Evolutionary conservation across 2,329 filamentous ascomycete genomes (phyloP).

Genomic region (Polytolypa hystricis): DNA sequence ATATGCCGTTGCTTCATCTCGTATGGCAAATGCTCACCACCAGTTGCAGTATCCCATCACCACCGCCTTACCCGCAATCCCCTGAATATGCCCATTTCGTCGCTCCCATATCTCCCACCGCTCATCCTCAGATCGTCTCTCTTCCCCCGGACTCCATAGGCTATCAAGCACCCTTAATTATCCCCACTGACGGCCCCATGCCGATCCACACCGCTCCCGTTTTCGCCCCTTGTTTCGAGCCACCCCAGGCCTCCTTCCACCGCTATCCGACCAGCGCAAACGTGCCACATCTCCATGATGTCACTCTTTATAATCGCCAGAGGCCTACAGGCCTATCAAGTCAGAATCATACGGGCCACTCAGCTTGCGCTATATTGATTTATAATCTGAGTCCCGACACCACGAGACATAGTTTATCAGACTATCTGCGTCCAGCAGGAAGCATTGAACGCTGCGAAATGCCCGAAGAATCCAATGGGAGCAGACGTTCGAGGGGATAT

Average conservation of each 20-base stretch:
- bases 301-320: constrained; percentile 8
- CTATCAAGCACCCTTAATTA: constrained; percentile 10
- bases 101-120: constrained; percentile 3
- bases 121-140: constrained; percentile 8
- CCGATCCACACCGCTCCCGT: constrained; percentile 21
- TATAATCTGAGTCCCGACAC: constrained; percentile 20
- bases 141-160: constrained; percentile 9
- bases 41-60: constrained; percentile 8
- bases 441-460: constrained; percentile 25
- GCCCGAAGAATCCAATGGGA: constrained; percentile 14
- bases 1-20: no score
- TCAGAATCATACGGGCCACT: constrained; percentile 1
- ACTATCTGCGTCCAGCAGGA: constrained; percentile 20
- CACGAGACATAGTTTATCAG: constrained; percentile 19
- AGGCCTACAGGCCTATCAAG: constrained; percentile 1
- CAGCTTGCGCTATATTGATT: constrained; percentile 14
- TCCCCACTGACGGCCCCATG: constrained; percentile 10
- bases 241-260: constrained; percentile 18
- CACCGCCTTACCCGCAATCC: constrained; percentile 10
- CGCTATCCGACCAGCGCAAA: constrained; percentile 19
- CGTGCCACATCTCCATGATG: constrained; percentile 10
- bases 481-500: constrained; percentile 14
- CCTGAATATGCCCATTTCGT: constrained; percentile 10
- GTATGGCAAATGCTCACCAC: constrained; percentile 6
- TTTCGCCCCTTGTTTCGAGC: constrained; percentile 20